phyloP scores from a whole-genome alignment of 2,329 filamentous ascomycete species.

The Xylogone sp. region DNA sequence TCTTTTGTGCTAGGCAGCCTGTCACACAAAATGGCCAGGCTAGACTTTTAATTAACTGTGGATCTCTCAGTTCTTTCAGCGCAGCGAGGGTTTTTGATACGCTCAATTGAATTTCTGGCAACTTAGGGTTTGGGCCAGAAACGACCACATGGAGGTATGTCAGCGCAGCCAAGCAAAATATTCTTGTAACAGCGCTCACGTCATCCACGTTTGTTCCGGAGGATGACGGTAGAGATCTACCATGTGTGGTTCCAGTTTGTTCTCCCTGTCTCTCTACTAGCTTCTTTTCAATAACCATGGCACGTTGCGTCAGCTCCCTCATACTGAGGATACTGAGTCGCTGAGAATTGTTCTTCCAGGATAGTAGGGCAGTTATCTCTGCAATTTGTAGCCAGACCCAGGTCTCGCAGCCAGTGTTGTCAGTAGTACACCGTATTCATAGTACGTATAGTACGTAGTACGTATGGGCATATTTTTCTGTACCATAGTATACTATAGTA shows the following conservation, averaged over 20 bases:
- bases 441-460: too few relatives aligned
- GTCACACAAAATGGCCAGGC: constrained; percentile 1
- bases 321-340: neutral
- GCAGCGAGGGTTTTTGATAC: neutral
- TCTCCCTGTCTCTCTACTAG: neutral
- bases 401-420: too few relatives aligned
- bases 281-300: neutral
- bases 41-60: neutral
- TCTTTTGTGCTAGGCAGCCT: neutral
- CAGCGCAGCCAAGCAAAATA: constrained; percentile 1
- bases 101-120: constrained; percentile 3
- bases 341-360: constrained; percentile 2
- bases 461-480: too few relatives aligned
- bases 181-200: neutral
- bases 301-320: neutral
- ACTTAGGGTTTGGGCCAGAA: neutral
- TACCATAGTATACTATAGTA: too few relatives aligned
- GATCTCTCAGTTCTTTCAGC: neutral
- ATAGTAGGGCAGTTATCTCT: neutral
- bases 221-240: neutral
- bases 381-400: constrained; percentile 2
- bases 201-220: too few relatives aligned
- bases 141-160: constrained; percentile 6
- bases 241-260: neutral
- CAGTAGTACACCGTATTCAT: too few relatives aligned